These are phyloP conservation scores for Petunia hybrid DNA, from an alignment of 305 asterid genomes.

Conservation along the genomic window DNA sequence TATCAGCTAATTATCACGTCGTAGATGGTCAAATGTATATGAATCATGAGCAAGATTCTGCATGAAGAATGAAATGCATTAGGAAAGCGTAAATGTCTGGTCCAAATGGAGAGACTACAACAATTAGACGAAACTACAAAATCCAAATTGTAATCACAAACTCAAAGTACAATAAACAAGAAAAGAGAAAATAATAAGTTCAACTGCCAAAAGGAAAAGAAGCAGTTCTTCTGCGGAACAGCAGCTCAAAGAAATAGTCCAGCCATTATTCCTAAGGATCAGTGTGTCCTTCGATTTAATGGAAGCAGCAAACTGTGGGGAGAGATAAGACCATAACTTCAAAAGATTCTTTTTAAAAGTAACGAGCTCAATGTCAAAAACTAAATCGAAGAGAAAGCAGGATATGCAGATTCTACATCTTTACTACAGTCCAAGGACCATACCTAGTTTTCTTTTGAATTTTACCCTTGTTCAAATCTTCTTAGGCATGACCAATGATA, in stretches of 20 bases:
- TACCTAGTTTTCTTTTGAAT: not conserved
- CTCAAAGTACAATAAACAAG: not conserved
- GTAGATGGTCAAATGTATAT: slow-evolving; percentile 30
- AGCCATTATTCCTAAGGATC: not conserved
- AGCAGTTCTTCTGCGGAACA: not conserved
- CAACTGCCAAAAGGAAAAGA: not conserved
- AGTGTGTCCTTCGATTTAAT: not conserved
- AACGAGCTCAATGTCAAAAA: not conserved
- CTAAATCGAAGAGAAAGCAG: not conserved
- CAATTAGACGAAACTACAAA: not conserved
- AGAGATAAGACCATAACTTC: not conserved
- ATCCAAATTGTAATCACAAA: slow-evolving; percentile 20
- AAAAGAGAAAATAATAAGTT: not conserved
- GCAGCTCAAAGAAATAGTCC: not conserved
- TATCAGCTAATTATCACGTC: slow-evolving; percentile 9
- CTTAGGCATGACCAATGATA: not conserved
- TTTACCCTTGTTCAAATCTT: not conserved
- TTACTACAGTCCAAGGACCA: not conserved
- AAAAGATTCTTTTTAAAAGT: not conserved
- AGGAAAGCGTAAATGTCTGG: not conserved
- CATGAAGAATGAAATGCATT: not conserved
- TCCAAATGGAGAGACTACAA: slow-evolving; percentile 24
- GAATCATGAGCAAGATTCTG: slow-evolving; percentile 34
- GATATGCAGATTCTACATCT: not conserved
- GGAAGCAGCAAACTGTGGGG: not conserved